Evolutionary conservation across 495 filamentous ascomycete genomes (phyloP), one percentile per base, ranked within the genome.

Genomic region (Neurospora sp.): DNA sequence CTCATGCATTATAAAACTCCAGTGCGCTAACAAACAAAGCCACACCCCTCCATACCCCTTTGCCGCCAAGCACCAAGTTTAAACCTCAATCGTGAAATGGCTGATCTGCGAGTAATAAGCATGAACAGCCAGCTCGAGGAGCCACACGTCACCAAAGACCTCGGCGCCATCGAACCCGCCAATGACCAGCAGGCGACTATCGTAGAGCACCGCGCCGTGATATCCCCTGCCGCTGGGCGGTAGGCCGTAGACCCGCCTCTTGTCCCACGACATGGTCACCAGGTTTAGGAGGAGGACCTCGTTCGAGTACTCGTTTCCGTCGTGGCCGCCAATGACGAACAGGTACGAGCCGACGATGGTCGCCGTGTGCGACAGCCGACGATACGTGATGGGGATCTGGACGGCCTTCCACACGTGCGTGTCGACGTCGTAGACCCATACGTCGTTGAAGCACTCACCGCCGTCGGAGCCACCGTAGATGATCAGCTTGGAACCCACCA

Each of bases 31-130:
- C 54, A 5, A 62, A 62, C 21, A 6, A 62, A 54, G 45, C 3
- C 24, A 62, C 54, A 34, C 5, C 54, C 5, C 28, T 54, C 19
- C 45, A 10, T 62, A 34, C 11, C 54, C 15, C 28, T 62, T 15
- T 34, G 13, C 21, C 21, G n/a, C 42, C 21, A 28, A 15, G 10
- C 13, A 31, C 24, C 54, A 62, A 62, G 54, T 34, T 79, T 81
- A 90, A 43, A 91, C 88, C 78, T 90, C 89, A 73, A 91, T 90
- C 17, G 82, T 87, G 73, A 91, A 91, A 78, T 91, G 88, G 75
- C 87, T 89, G 77, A 91, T 91, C 77, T 91, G 89, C 69, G 88
- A 89, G 73, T 90, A 91, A 76, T 91, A 91, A 39, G 89, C 86
- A 75, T 89, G 89, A 6, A 90, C 88, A 4, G 88, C 89, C 69